Percentiles rank a stretch among this genome's conserved stretches.
These are phyloP conservation scores for Oryza brachyantha DNA, from an alignment of 176 grass and related monocot species.

Conservation along the genomic window DNA sequence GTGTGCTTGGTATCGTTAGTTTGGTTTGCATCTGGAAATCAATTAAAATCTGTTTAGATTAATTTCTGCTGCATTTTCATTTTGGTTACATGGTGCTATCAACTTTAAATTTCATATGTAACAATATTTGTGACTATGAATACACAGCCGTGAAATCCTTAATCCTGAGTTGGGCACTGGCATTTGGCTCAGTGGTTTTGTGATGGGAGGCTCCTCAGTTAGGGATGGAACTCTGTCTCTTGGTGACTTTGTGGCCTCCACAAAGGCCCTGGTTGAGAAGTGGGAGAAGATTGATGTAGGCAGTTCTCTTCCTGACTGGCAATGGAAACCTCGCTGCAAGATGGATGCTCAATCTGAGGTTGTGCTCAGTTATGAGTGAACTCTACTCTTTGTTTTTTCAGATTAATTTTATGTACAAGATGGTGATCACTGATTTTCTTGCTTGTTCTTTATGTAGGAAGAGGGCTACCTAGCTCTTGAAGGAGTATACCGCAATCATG, in stretches of 20 bases:
- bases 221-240: conserved; percentile 50
- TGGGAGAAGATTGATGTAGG: conserved; percentile 52
- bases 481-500: background rate
- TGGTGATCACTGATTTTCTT: background rate
- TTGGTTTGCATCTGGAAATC: background rate
- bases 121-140: background rate
- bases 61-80: background rate
- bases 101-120: background rate
- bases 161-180: background rate
- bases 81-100: background rate
- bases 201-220: conserved; percentile 35
- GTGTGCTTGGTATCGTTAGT: no score
- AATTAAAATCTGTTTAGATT: background rate
- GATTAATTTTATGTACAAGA: background rate
- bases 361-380: background rate
- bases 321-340: conserved; percentile 44
- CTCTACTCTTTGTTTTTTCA: background rate
- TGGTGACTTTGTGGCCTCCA: conserved; percentile 46
- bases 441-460: background rate
- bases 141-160: background rate
- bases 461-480: background rate
- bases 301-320: conserved; percentile 50
- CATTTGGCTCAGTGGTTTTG: background rate
- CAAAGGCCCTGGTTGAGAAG: conserved; percentile 36
- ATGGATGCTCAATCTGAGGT: conserved; percentile 31